Base-by-base conservation (phyloP, 1,284 basidiomycete genomes). In the Xerocomus alliaceus region DNA sequence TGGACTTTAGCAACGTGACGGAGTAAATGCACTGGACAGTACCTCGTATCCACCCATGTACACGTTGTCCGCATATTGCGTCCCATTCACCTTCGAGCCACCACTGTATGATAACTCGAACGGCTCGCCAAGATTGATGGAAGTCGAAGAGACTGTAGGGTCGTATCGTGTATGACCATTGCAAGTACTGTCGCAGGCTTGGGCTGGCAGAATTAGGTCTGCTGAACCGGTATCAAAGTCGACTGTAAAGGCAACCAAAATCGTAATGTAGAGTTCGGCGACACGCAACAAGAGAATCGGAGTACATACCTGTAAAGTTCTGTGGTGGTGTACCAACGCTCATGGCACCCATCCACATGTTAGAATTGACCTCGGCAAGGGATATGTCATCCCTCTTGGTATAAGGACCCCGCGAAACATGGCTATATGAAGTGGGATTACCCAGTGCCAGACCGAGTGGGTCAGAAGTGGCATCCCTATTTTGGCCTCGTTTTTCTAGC, bases 161-260 rank as follows among this genome's bases (percentile, higher is more conserved):
- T 76, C 54, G 58, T 79, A 82, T 52, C 66, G 66, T 15, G 65
- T 70, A 60, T 82, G 79, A 4, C 72, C 69, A 22, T 67, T 60
- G 63, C 81, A 82, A 26, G 65, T 75, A n/a, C 58, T 61, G 32
- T 63, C 68, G 63, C 83, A 85, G 31, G 65, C 60, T 32, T 67
- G 54, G 18, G 71, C 75, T 17, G 83, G 83, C 34, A 84, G 73
- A 66, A 84, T 76, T 18, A 66, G 59, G 50, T 75, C 61, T 11
- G 61, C 46, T 39, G 71, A 70, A 48, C 81, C 80, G 18, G 80
- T 81, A 63, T 82, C 81, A 55, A 82, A 80, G 62, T 80, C 77
- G 41, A 83, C 78, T 81, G 54, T n/a, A 65, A 66, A 70, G 28
- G 34, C 5, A 18, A 31, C 18, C 46, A 39, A 42, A 26, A 41